Base-by-base conservation (phyloP, 176 grass and related monocot species). In the Raddia distichophylla region DNA sequence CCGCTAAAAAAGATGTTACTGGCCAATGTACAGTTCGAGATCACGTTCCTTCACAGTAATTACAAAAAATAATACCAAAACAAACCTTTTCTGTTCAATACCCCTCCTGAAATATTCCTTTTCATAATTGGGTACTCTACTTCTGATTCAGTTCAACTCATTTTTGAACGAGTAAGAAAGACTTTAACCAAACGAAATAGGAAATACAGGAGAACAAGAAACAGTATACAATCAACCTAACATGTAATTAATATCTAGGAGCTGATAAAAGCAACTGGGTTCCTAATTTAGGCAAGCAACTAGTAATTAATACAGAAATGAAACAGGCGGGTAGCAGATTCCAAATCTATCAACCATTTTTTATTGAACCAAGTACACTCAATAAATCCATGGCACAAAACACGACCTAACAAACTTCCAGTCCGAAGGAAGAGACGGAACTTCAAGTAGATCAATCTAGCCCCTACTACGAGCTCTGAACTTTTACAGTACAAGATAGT, bases 271-370 rank as follows among this genome's bases (percentile, higher is more conserved):
- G 68, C 27, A 47, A 75, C 10, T 59, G 15, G 4, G 17, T 49
- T 17, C 35, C 51, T 59, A 57, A 34, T 47, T 27, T 12, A 76
- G 18, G 45, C 46, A 50, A 19, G 0, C 3, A 40, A 64, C 3
- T 20, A 46, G 50, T 33, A 71, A 40, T 20, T 18, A n/a, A 43
- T 71, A 64, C 68, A 57, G 63, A 80, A 75, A 85, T 76, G 73
- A 35, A 85, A 69, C 44, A 6, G 22, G 33, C 6, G 20, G 56
- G 33, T 1, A 43, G 20, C 22, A 83, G 17, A 42, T 60, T 78
- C 40, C 52, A 67, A 61, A 78, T 19, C 65, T 78, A 16, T 37
- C n/a, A 13, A 8, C 58, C 58, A 60, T 10, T 60, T 57, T 57
- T n/a, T 57, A 11, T n/a, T 27, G 35, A 27, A 77, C 37, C 53